These are phyloP conservation scores for maize (Zea mays) DNA, from an alignment of 176 grass and related monocot genomes.

Conservation along the genomic window DNA sequence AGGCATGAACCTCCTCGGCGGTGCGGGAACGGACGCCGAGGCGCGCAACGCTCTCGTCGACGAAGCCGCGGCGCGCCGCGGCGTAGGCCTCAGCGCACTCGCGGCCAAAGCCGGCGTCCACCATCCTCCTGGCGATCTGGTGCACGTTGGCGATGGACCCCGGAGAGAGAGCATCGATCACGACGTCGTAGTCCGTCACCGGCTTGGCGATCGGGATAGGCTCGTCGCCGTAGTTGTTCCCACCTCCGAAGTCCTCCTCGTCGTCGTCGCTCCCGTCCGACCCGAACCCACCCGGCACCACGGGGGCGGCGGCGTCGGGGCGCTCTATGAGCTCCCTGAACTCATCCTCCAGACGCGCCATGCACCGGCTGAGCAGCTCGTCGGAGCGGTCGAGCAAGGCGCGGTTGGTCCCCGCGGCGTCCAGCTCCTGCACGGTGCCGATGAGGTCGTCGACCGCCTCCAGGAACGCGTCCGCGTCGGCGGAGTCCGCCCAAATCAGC, in stretches of 20 bases:
- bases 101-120: slow-evolving; percentile 77
- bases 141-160: slow-evolving; percentile 84
- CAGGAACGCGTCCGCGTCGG: slow-evolving; percentile 69
- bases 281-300: slow-evolving; percentile 46
- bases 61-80: slow-evolving; percentile 60
- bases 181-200: slow-evolving; percentile 76
- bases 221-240: slow-evolving; percentile 59
- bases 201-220: slow-evolving; percentile 70
- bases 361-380: slow-evolving; percentile 86
- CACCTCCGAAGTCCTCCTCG: slow-evolving; percentile 32
- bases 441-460: slow-evolving; percentile 87
- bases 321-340: slow-evolving; percentile 85
- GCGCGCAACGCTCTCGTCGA: slow-evolving; percentile 88
- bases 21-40: slow-evolving; percentile 68
- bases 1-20: slow-evolving; percentile 63
- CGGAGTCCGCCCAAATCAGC: slow-evolving; percentile 78
- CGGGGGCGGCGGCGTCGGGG: slow-evolving; percentile 64
- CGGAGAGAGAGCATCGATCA: slow-evolving; percentile 83
- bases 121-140: slow-evolving; percentile 81
- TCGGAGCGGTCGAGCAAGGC: slow-evolving; percentile 75
- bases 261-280: slow-evolving; percentile 61
- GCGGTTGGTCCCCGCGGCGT: slow-evolving; percentile 64
- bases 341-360: slow-evolving; percentile 89
- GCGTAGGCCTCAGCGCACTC: slow-evolving; percentile 88
- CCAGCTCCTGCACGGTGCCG: slow-evolving; percentile 80